phyloP scores from a whole-genome alignment of 495 filamentous ascomycete species.

The Penicillium parvum region DNA sequence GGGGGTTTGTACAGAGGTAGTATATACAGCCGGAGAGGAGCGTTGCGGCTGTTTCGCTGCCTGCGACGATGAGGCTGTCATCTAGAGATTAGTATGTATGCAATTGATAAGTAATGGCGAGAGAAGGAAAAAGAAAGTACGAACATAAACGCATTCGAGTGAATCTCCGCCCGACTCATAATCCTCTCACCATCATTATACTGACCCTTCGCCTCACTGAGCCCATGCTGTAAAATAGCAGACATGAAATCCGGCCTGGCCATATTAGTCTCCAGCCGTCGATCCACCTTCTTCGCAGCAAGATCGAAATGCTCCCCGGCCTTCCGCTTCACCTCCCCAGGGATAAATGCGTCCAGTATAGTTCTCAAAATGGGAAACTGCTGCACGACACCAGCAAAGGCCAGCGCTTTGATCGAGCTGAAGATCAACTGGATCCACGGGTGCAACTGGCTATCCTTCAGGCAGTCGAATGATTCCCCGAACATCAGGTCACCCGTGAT shows the following conservation, averaged over 20 bases:
- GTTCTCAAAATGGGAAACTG: conserved; percentile 27
- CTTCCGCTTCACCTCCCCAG: conserved; percentile 9
- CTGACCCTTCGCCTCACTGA: conserved; percentile 18
- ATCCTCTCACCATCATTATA: conserved; percentile 11
- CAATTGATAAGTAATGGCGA: background rate
- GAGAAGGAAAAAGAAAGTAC: background rate
- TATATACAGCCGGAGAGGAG: conserved; percentile 45
- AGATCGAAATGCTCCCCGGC: conserved; percentile 20
- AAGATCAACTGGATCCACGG: conserved; percentile 44
- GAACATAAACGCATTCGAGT: conserved; percentile 28
- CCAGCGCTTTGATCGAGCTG: conserved; percentile 27
- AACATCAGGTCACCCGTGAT: conserved; percentile 47
- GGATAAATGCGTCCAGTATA: conserved; percentile 11
- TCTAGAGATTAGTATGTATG: background rate
- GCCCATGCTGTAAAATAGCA: conserved; percentile 24
- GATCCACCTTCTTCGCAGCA: conserved; percentile 21
- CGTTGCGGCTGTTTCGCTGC: conserved; percentile 58
- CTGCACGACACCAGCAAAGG: conserved; percentile 18
- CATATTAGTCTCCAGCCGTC: conserved; percentile 14
- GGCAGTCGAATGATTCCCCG: conserved; percentile 46
- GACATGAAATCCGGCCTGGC: conserved; percentile 24
- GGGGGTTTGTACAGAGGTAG: conserved; percentile 42
- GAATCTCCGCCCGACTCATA: conserved; percentile 26
- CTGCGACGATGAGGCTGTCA: conserved; percentile 31
- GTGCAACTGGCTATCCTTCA: conserved; percentile 39